Percentiles rank a stretch among this genome's conserved stretches.
Evolutionary conservation across 2,329 filamentous ascomycete genomes (phyloP).

Genomic region (Colletotrichum agaves): DNA sequence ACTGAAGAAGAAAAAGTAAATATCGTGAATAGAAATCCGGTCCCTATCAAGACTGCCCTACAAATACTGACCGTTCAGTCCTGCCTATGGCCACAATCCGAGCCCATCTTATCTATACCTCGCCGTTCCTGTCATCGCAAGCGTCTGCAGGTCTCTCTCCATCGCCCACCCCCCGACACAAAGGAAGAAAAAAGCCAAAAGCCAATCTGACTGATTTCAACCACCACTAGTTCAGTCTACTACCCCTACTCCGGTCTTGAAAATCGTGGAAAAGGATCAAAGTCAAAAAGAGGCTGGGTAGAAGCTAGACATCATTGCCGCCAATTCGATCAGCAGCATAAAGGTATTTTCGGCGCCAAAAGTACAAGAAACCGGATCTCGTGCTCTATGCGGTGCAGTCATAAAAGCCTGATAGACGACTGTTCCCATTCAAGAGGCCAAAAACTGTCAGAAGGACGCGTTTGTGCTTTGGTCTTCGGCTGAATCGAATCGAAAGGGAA

Average conservation of each 20-base stretch:
- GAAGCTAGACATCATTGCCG: slow-evolving; percentile 14
- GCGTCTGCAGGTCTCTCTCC: slow-evolving; percentile 11
- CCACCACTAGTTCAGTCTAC: slow-evolving; percentile 20
- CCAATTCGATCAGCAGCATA: neutral
- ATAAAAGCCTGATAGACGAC: neutral
- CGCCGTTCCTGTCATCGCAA: slow-evolving; percentile 1
- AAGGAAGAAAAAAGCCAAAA: no score
- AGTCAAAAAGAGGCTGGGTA: slow-evolving; percentile 40
- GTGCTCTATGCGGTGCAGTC: slow-evolving; percentile 4
- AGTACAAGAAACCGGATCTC: slow-evolving; percentile 24
- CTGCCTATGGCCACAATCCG: slow-evolving; percentile 2
- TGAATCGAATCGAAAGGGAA: neutral
- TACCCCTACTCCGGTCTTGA: slow-evolving; percentile 12
- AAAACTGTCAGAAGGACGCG: neutral
- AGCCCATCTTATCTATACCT: slow-evolving; percentile 5
- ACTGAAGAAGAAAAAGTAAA: slow-evolving; percentile 7
- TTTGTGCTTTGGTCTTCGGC: neutral
- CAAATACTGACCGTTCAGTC: slow-evolving; percentile 24
- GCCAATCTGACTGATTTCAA: slow-evolving; percentile 24
- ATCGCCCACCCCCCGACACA: no score
- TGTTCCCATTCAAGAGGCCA: slow-evolving; percentile 9
- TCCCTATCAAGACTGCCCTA: slow-evolving; percentile 35
- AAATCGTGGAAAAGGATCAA: slow-evolving; percentile 30
- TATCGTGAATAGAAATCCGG: slow-evolving; percentile 33
- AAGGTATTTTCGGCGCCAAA: slow-evolving; percentile 39